A percentile compares a stretch with the other conserved stretches of the same genome.
phyloP scores from a whole-genome alignment of 306 rosid species.

The Astragalus glycyphyllos region DNA sequence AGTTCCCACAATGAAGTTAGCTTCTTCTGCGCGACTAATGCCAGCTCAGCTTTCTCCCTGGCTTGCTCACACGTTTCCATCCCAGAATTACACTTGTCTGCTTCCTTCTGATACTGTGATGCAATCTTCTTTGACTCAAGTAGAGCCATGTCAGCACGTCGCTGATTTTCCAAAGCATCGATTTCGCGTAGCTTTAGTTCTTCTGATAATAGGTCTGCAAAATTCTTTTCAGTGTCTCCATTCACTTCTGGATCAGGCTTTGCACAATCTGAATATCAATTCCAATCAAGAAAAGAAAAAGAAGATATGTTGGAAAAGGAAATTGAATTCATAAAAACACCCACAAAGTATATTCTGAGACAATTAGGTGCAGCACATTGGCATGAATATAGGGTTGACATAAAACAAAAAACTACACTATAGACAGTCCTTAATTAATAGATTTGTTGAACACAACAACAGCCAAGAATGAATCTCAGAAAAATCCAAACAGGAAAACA shows the following conservation, averaged over 20 bases:
- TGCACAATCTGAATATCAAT: slow-evolving; percentile 72
- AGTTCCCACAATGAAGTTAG: slow-evolving; percentile 84
- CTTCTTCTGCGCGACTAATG: slow-evolving; percentile 71
- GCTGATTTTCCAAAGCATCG: slow-evolving; percentile 74
- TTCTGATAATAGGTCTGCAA: slow-evolving; percentile 85
- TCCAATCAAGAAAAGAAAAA: slow-evolving; percentile 37
- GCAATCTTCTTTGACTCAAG: slow-evolving; percentile 97
- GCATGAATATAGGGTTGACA: no score
- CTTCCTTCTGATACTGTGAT: slow-evolving; percentile 96
- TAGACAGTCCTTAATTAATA: not conserved
- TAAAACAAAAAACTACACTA: slow-evolving; percentile 10
- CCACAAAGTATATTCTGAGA: no score
- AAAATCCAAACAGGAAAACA: not conserved
- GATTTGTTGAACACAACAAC: not conserved
- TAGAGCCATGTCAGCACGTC: slow-evolving; percentile 85
- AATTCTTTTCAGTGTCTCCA: slow-evolving; percentile 87
- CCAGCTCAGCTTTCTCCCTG: slow-evolving; percentile 85
- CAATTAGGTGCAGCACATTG: slow-evolving; percentile 20
- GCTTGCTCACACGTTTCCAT: slow-evolving; percentile 99
- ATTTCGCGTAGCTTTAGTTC: slow-evolving; percentile 86
- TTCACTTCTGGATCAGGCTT: slow-evolving; percentile 89
- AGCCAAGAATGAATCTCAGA: not conserved
- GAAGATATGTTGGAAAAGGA: not conserved
- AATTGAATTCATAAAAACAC: slow-evolving; percentile 11
- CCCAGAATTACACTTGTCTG: slow-evolving; percentile 98